Conservation (phyloP, 805 yeast species). For the Saturnispora bothae region DNA sequence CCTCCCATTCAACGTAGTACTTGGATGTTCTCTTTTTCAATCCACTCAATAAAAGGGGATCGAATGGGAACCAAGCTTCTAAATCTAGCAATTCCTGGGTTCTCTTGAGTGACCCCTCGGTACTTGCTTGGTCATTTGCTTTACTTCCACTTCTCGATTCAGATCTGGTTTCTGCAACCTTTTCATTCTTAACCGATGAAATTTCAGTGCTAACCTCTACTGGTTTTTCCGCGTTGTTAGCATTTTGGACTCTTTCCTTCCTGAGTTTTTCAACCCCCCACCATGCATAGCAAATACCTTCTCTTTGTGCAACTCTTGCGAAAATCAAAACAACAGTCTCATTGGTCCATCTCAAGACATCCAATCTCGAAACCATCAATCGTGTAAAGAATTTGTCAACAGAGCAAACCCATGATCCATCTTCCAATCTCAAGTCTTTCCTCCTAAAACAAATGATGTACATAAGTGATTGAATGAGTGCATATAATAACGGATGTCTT, state of each 20-base stretch:
- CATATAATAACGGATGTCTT: conserved; percentile 49
- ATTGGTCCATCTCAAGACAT: conserved; percentile 87
- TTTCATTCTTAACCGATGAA: not conserved
- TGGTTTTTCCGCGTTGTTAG: not conserved
- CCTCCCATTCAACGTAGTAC: conserved; percentile 75
- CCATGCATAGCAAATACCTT: conserved; percentile 86
- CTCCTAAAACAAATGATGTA: conserved; percentile 90
- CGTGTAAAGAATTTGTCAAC: conserved; percentile 82
- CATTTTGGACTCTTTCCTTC: conserved; percentile 40
- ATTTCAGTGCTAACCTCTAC: too few species aligned
- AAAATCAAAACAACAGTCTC: conserved; percentile 89
- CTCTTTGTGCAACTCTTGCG: conserved; percentile 84
- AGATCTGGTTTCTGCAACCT: not conserved
- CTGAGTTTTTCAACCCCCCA: conserved; percentile 87
- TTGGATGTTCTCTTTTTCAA: conserved; percentile 45
- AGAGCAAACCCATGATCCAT: conserved; percentile 59
- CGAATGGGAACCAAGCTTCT: conserved; percentile 95
- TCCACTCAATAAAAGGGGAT: conserved; percentile 67
- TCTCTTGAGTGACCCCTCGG: conserved; percentile 18
- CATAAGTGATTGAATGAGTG: conserved; percentile 80
- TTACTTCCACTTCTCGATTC: too few species aligned
- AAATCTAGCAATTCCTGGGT: conserved; percentile 74
- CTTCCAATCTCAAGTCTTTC: conserved; percentile 32
- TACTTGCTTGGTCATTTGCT: conserved; percentile 1
- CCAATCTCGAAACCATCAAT: conserved; percentile 76